These are phyloP conservation scores for Trichophyton schoenleinii DNA, from an alignment of 2,329 filamentous ascomycete species.

Conservation along the genomic window DNA sequence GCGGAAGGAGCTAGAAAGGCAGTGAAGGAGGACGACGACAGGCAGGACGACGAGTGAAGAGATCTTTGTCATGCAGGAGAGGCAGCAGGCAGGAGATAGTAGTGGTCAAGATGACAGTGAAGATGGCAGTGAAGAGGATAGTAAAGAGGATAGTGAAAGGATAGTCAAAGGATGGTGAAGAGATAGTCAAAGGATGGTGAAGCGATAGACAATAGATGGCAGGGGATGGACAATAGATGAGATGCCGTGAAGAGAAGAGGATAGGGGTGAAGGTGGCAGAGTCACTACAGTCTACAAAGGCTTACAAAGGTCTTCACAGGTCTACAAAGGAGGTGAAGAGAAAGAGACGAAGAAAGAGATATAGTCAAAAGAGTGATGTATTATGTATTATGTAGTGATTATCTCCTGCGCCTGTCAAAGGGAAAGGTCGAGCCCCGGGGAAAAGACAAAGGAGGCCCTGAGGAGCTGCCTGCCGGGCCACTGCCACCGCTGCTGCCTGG, in stretches of 20 bases:
- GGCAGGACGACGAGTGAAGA: background rate
- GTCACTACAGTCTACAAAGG: no score
- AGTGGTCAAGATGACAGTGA: background rate
- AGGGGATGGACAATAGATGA: no score
- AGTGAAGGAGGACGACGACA: background rate
- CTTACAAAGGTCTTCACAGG: no score
- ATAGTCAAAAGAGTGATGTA: background rate
- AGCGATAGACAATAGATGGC: no score
- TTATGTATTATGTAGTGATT: no score
- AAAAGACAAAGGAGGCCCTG: no score
- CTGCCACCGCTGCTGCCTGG: slow-evolving; percentile 17
- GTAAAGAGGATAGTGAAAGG: background rate
- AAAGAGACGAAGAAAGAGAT: background rate
- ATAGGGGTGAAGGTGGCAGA: no score
- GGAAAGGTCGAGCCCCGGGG: slow-evolving; percentile 16
- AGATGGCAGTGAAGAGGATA: background rate
- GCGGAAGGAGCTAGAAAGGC: background rate
- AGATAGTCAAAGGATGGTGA: no score
- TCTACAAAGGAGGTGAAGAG: no score
- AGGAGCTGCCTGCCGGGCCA: slow-evolving; percentile 17
- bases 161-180: no score
- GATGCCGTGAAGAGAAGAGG: no score
- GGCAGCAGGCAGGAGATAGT: background rate
- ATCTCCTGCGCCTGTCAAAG: slow-evolving; percentile 1
- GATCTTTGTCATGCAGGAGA: background rate